Base-by-base conservation (phyloP, 1,284 basidiomycete genomes). In the Sporisorium iseilematis-ciliati region DNA sequence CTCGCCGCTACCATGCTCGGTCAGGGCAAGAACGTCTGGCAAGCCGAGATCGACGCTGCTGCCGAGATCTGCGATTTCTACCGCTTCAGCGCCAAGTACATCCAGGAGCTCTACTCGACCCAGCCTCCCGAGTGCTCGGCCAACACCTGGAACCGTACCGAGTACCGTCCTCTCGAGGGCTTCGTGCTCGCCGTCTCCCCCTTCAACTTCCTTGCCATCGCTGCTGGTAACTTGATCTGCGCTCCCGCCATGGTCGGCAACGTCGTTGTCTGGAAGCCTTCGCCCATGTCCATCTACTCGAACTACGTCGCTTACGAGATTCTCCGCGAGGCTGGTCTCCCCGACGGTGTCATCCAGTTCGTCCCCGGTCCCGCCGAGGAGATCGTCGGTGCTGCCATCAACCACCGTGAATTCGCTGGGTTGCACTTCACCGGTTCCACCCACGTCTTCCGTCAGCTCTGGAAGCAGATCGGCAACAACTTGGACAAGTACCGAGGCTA, bases 1-100 rank as follows among this genome's bases (percentile, higher is more conserved):
- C 90, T 98, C 88, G 97, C 97, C 33, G 95, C 96, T 33, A 98
- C 96, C 51, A 97, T 99, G 88, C 89, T 99, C 49, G 96, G 96
- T 14, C 96, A 99, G 88, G 96, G 97, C 57, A 99, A 99, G 90
- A 99, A 98, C 86, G 92, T 90, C 12, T 99, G 96, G 96, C 96
- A 99, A 87, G 97, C 96, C 23, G 96, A 99, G 89, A 99, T 99
- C 75, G 96, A 99, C 86, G 93, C 97, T 57, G 96, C 95, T 29
- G 96, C 97, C 18, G 96, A 98, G 91, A 92, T 93, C 65, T 73
- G 89, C 62, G 96, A 99, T 87, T 99, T 99, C 89, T 90, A 97
- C 87, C 90, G 97, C 72, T 99, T 99, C 83, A 93, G 94, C 48
- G 95, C 95, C 82, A 95, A 97, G 87, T 98, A 92, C 85, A 94